Percentiles rank a stretch among this genome's conserved stretches.
Evolutionary conservation across 495 filamentous ascomycete genomes (phyloP).

Genomic region (Parathielavia hyrcaniae): DNA sequence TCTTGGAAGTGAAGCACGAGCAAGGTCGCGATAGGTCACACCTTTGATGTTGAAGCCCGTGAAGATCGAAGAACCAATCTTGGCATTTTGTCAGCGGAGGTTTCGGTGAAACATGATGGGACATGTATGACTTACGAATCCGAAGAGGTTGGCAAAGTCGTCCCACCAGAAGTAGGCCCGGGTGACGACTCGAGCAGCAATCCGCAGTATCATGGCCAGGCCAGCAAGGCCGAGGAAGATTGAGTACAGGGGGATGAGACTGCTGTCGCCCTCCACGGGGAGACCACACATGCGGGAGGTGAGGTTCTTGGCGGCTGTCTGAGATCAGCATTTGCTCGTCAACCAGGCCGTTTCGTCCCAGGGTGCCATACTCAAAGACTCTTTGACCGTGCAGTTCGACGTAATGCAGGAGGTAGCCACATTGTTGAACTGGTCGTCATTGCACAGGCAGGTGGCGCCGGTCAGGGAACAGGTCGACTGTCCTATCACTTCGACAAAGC

Average conservation of each 20-base stretch:
- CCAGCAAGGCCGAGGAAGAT: constrained; percentile 25
- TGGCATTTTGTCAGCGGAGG: neutral
- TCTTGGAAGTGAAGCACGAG: too few relatives aligned
- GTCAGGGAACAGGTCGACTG: constrained; percentile 17
- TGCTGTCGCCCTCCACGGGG: neutral
- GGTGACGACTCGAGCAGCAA: constrained; percentile 27
- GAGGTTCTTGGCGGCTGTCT: constrained; percentile 23
- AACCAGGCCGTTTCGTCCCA: too few relatives aligned
- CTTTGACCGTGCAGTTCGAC: constrained; percentile 19
- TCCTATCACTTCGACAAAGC: constrained; percentile 7
- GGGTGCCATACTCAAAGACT: constrained; percentile 19
- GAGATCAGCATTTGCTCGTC: neutral
- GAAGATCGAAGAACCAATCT: constrained; percentile 21
- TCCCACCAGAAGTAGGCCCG: constrained; percentile 35
- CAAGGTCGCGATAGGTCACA: neutral
- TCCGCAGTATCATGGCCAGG: constrained; percentile 24
- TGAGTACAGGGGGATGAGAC: constrained; percentile 17
- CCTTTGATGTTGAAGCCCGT: constrained; percentile 16
- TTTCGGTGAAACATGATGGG: too few relatives aligned
- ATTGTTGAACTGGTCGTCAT: constrained; percentile 7
- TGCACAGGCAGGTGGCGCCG: constrained; percentile 25
- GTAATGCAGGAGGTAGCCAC: constrained; percentile 14
- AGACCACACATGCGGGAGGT: constrained; percentile 19
- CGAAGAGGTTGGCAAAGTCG: constrained; percentile 29
- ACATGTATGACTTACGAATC: constrained; percentile 16